phyloP scores from a whole-genome alignment of 768 basidiomycete genomes.

The Dentipellis fragilis region DNA sequence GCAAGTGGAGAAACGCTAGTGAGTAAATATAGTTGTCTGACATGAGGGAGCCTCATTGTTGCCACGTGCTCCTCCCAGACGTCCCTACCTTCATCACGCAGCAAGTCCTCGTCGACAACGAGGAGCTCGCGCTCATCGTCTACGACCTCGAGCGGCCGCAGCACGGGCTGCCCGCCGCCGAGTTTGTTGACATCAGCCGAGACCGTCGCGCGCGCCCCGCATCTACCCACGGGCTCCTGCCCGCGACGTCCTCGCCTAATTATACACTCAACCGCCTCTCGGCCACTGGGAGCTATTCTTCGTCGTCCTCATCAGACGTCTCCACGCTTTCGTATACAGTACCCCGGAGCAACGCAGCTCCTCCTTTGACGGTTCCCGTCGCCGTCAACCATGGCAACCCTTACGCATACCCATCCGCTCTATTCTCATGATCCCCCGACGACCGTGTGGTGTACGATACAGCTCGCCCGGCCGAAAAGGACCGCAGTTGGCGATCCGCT shows the following conservation, averaged over 20 bases:
- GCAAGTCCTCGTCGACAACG: conserved; percentile 57
- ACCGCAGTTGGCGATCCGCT: too few relatives aligned
- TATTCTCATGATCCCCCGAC: conserved; percentile 5
- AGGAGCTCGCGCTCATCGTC: conserved; percentile 50
- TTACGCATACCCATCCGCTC: conserved; percentile 12
- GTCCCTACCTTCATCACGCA: conserved; percentile 53
- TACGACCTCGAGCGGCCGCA: conserved; percentile 59
- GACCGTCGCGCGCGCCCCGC: conserved; percentile 19
- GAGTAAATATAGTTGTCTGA: conserved; percentile 20
- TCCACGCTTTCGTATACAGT: too few relatives aligned
- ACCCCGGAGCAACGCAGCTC: too few relatives aligned
- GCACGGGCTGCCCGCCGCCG: conserved; percentile 39
- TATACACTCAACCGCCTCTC: background rate
- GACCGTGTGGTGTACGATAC: background rate
- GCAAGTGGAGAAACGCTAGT: conserved; percentile 66
- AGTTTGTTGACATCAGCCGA: conserved; percentile 29
- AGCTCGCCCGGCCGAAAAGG: too few relatives aligned
- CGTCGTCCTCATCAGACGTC: background rate
- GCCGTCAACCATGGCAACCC: conserved; percentile 2
- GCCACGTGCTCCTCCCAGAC: conserved; percentile 23
- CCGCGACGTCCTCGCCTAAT: background rate
- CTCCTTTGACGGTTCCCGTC: conserved; percentile 6
- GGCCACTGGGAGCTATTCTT: conserved; percentile 1
- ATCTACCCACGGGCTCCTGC: conserved; percentile 11
- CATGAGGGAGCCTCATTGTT: conserved; percentile 1